These are phyloP conservation scores for Huntiella moniliformis DNA, from an alignment of 2,329 filamentous ascomycete genomes.

Conservation along the genomic window DNA sequence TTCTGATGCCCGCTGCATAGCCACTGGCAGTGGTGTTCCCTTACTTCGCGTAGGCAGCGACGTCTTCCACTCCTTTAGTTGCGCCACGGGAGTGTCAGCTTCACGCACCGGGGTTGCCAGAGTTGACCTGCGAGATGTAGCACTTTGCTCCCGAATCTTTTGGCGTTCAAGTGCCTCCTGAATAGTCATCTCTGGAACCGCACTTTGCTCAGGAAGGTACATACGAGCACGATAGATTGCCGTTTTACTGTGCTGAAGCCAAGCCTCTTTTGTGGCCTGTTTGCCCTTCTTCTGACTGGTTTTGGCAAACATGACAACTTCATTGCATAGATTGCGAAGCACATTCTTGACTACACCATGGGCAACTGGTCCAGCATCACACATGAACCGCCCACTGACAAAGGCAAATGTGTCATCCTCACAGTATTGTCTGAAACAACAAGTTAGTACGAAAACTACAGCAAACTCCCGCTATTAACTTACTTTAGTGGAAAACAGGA, in stretches of 20 bases:
- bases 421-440: constrained; percentile 3
- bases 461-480: neutral
- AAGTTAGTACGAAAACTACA: neutral
- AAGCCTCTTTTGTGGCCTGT: neutral
- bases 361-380: constrained; percentile 5
- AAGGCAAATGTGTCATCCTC: constrained; percentile 10
- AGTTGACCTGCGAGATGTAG: too few relatives aligned
- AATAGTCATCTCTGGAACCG: too few relatives aligned
- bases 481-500: constrained; percentile 3
- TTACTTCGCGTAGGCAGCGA: too few relatives aligned
- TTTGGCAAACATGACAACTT: constrained; percentile 1
- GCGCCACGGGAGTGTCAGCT: too few relatives aligned
- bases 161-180: too few relatives aligned
- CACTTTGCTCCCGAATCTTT: too few relatives aligned
- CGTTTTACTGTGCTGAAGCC: neutral
- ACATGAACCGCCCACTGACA: constrained; percentile 10
- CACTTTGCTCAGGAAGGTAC: too few relatives aligned
- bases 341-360: constrained; percentile 9
- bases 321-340: constrained; percentile 3
- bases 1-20: too few relatives aligned
- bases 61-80: too few relatives aligned
- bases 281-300: neutral
- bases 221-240: neutral
- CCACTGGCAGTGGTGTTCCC: too few relatives aligned
- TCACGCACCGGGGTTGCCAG: too few relatives aligned